Percentiles rank a stretch among this genome's conserved stretches.
These are phyloP conservation scores for Aspergillus sp. DNA, from an alignment of 2,329 filamentous ascomycete genomes.

Conservation along the genomic window DNA sequence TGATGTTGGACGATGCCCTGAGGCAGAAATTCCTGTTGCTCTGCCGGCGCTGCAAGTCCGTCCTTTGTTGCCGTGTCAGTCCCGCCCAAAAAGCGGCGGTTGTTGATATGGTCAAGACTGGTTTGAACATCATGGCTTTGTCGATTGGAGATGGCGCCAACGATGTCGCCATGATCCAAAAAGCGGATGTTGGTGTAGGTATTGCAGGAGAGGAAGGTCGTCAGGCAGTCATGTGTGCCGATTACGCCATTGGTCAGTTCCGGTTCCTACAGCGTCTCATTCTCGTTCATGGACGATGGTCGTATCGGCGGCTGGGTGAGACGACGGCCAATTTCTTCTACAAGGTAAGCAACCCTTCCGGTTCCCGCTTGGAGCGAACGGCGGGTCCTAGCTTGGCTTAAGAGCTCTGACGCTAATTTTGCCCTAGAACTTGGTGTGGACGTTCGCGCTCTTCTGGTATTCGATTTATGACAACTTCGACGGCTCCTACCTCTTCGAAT, in stretches of 20 bases:
- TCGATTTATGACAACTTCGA: conserved; percentile 10
- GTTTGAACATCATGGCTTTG: conserved; percentile 64
- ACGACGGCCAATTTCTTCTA: conserved; percentile 10
- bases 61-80: conserved; percentile 11
- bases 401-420: background rate
- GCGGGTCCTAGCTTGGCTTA: background rate
- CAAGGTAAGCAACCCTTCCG: background rate
- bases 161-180: conserved; percentile 95
- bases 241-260: conserved; percentile 93
- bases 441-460: conserved; percentile 8
- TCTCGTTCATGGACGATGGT: conserved; percentile 89
- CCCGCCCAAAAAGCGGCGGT: conserved; percentile 7
- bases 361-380: background rate
- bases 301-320: conserved; percentile 58
- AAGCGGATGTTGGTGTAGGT: conserved; percentile 89
- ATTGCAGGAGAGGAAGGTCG: conserved; percentile 90
- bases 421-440: conserved; percentile 8
- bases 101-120: conserved; percentile 6
- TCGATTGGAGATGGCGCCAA: conserved; percentile 91
- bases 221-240: conserved; percentile 91
- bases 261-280: conserved; percentile 80
- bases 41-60: conserved; percentile 5
- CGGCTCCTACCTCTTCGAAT: conserved; percentile 7
- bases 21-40: conserved; percentile 8
- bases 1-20: conserved; percentile 6